Evolutionary conservation across 495 filamentous ascomycete genomes (phyloP).

Genomic region (Cercophora scortea): DNA sequence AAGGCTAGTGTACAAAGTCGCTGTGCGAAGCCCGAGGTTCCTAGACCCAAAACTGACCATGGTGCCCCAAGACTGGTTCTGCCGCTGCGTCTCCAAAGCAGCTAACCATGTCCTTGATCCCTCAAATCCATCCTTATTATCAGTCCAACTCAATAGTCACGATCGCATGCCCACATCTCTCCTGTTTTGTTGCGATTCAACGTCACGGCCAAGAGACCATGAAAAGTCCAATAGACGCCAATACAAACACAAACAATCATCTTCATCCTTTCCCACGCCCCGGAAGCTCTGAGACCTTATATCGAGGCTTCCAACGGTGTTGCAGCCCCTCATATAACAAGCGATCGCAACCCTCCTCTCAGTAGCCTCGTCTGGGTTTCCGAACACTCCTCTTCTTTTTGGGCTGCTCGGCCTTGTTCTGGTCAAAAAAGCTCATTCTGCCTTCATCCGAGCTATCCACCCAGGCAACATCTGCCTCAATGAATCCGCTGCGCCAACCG

Average conservation of each 20-base stretch:
- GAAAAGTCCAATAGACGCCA: too few species aligned
- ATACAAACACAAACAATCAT: too few species aligned
- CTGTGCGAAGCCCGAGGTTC: neutral
- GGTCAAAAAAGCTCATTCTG: conserved; percentile 23
- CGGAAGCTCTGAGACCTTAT: too few species aligned
- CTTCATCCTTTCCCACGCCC: too few species aligned
- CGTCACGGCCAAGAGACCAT: too few species aligned
- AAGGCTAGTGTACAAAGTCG: neutral
- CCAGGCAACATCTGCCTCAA: conserved; percentile 11
- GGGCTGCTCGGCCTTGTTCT: conserved; percentile 3
- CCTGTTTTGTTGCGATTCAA: too few species aligned
- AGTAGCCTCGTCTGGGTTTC: conserved; percentile 13
- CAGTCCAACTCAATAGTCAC: neutral
- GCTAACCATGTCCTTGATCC: neutral
- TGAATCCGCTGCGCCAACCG: conserved; percentile 9
- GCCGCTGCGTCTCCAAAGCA: conserved; percentile 12
- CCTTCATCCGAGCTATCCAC: conserved; percentile 14
- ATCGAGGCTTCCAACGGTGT: neutral
- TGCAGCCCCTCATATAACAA: neutral
- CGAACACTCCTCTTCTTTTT: conserved; percentile 9
- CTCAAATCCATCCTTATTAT: neutral
- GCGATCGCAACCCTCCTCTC: neutral
- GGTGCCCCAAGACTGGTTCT: neutral
- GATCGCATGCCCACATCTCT: too few species aligned
- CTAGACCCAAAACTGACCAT: conserved; percentile 4